phyloP scores from a whole-genome alignment of 768 basidiomycete species.

The Boletus rufocinnamomeus region DNA sequence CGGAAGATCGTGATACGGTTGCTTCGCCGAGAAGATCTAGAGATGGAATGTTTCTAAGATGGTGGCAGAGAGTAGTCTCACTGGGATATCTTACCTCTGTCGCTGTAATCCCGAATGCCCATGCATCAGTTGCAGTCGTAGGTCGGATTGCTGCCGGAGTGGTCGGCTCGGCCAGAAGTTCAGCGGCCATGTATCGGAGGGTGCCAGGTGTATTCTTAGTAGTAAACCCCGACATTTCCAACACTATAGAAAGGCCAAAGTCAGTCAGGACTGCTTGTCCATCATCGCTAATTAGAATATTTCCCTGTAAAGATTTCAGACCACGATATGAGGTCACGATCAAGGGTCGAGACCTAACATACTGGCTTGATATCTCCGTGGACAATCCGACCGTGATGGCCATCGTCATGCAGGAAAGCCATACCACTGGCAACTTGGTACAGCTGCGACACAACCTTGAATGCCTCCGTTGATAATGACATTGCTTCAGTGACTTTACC shows the following conservation, averaged over 20 bases:
- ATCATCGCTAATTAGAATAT: constrained; percentile 38
- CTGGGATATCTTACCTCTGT: constrained; percentile 32
- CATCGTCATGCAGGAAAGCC: constrained; percentile 24
- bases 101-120: constrained; percentile 41
- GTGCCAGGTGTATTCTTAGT: constrained; percentile 39
- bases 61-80: background rate
- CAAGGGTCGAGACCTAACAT: constrained; percentile 8
- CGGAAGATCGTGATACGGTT: constrained; percentile 21
- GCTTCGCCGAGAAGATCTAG: constrained; percentile 28
- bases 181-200: constrained; percentile 42
- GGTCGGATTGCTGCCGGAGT: constrained; percentile 19
- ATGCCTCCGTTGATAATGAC: background rate
- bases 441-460: constrained; percentile 12
- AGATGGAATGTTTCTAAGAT: background rate
- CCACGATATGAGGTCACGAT: background rate
- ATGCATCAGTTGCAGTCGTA: constrained; percentile 35
- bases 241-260: constrained; percentile 42
- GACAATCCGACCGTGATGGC: constrained; percentile 23
- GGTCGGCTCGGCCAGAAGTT: constrained; percentile 29
- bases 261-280: constrained; percentile 38
- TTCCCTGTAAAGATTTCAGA: constrained; percentile 30
- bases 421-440: constrained; percentile 26
- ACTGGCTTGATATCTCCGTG: constrained; percentile 44
- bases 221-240: constrained; percentile 40
- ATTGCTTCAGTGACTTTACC: constrained; percentile 12